Percentiles rank a stretch among this genome's conserved stretches.
These are phyloP conservation scores for Limtongozyma cylindracea DNA, from an alignment of 805 yeast genomes.

Conservation along the genomic window DNA sequence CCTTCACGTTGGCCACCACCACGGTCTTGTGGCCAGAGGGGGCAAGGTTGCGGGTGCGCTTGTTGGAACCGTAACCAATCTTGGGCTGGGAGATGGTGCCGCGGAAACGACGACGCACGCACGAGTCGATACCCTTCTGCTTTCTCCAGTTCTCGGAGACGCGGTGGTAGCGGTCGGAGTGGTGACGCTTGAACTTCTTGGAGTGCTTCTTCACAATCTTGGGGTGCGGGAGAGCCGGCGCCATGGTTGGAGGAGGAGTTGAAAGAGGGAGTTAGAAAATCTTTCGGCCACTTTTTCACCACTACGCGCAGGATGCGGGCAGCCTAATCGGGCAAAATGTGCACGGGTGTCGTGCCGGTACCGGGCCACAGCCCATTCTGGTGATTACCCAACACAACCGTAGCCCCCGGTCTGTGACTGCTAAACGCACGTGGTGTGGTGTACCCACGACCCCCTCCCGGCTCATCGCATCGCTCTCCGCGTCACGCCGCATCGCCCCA, in stretches of 20 bases:
- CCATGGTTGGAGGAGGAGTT: conserved; percentile 4
- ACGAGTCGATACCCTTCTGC: conserved; percentile 99
- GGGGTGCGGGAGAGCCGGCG: conserved; percentile 81
- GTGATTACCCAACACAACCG: too few species aligned
- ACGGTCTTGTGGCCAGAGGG: conserved; percentile 98
- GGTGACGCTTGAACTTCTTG: conserved; percentile 99
- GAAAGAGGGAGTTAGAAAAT: too few species aligned
- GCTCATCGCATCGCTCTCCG: too few species aligned
- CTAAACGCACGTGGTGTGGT: too few species aligned
- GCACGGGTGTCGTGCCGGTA: too few species aligned
- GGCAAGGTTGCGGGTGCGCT: conserved; percentile 84
- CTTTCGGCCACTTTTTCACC: too few species aligned
- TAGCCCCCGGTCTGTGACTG: too few species aligned
- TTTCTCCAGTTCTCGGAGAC: conserved; percentile 99
- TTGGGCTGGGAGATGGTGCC: conserved; percentile 98
- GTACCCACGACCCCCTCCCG: too few species aligned
- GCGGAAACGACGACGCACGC: conserved; percentile 99
- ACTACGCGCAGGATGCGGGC: too few species aligned
- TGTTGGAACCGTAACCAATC: conserved; percentile 99
- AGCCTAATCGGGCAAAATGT: too few species aligned
- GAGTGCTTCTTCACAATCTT: conserved; percentile 99
- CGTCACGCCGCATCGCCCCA: too few species aligned
- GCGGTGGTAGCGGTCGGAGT: conserved; percentile 98
- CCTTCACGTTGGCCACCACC: conserved; percentile 79
- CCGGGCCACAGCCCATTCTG: too few species aligned